These are phyloP conservation scores for Malbranchea cinnamomea DNA, from an alignment of 2,329 filamentous ascomycete genomes.

Conservation along the genomic window DNA sequence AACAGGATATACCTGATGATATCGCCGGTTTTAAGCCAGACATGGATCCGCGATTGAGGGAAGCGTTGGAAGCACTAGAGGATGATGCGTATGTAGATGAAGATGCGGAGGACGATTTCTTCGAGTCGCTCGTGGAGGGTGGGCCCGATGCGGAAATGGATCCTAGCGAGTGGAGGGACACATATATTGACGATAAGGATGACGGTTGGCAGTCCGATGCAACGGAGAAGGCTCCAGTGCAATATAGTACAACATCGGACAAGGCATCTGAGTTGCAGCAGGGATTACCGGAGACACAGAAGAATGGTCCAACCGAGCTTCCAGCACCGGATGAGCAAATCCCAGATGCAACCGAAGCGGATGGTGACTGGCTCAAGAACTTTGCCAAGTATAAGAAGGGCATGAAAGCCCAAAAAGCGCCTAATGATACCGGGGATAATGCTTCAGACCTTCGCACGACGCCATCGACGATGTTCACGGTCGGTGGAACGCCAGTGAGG, in stretches of 20 bases:
- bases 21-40: constrained; percentile 92
- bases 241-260: constrained; percentile 12
- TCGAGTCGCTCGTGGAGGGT: constrained; percentile 55
- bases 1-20: constrained; percentile 82
- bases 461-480: constrained; percentile 35
- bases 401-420: constrained; percentile 31
- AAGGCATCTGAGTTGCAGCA: constrained; percentile 31
- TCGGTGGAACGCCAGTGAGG: constrained; percentile 50
- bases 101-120: constrained; percentile 67
- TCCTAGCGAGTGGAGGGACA: constrained; percentile 62
- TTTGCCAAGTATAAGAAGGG: constrained; percentile 93
- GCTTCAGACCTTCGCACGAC: constrained; percentile 26
- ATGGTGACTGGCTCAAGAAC: constrained; percentile 77
- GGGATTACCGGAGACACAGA: constrained; percentile 11
- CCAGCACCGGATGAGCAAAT: constrained; percentile 24
- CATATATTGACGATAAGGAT: constrained; percentile 47
- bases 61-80: constrained; percentile 83
- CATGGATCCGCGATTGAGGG: constrained; percentile 85
- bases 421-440: constrained; percentile 24
- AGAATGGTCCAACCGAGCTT: constrained; percentile 18
- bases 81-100: constrained; percentile 88
- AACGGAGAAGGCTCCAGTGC: constrained; percentile 57
- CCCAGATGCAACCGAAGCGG: constrained; percentile 40
- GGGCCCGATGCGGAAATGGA: constrained; percentile 54
- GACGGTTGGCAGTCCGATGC: constrained; percentile 91